Base-by-base conservation (phyloP, 2,329 filamentous ascomycete genomes). In the Orbilia javanica region DNA sequence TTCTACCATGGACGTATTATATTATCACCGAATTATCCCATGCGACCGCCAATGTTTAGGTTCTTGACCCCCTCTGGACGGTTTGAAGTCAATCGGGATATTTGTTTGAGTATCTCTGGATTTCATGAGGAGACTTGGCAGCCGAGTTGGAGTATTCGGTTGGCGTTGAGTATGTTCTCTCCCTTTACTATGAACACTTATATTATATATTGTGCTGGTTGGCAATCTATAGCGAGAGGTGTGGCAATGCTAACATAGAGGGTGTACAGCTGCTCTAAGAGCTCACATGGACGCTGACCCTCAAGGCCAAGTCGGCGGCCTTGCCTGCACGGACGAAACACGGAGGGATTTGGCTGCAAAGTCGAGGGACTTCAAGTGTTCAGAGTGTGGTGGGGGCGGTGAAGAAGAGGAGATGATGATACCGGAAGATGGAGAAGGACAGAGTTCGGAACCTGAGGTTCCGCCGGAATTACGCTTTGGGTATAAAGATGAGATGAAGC, bases 121-220 rank as follows among this genome's bases (percentile, higher is more conserved):
- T 95, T 97, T 84, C 96, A 99, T 85, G 96, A 98, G 84, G 96
- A 98, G 86, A 97, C 93, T 15, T 99, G 96, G 96, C 95, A 97
- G 87, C 96, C 96, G 0, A 96, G 96, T 0, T 99, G 96, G 96
- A 96, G 96, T 0, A 91, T 99, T 8, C 88, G 96, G 76, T 98
- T 96, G 3, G 95, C 96, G 15, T 86, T 99, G 66, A 67, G 73
- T 77, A 71, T 55, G 73, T 5, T 88, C 90, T 10, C 13, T 31
- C 18, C 15, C 11, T 48, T 36, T 50, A 7, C 15, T 25, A 20
- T 70, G 2, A 0, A 15, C 15, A 18, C n/a, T n/a, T n/a, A n/a
- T n/a, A n/a, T n/a, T n/a, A n/a, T 20, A 10, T 20, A 5, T 48
- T 20, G 4, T 20, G 44, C 4, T 4, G 18, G 20, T 52, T 15